Conservation (phyloP, 768 basidiomycete genomes). For the Rubroboletus pulcherrimus region DNA sequence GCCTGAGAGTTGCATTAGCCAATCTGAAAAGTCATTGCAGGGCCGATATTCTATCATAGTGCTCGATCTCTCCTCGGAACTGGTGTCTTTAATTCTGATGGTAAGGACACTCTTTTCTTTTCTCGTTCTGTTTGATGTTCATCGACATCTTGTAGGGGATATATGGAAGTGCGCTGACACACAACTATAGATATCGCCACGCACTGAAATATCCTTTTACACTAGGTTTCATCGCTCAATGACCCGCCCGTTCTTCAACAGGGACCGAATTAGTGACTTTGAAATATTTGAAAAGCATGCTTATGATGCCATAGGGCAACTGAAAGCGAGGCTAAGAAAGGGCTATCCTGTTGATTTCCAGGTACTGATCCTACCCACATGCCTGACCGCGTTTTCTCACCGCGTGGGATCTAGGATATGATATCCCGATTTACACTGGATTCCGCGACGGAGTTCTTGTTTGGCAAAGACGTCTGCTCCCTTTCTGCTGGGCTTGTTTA, state of each 20-base stretch:
- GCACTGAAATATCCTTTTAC: background rate
- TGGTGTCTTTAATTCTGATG: slow-evolving; percentile 57
- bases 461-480: slow-evolving; percentile 44
- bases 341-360: slow-evolving; percentile 59
- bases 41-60: slow-evolving; percentile 10
- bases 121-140: background rate
- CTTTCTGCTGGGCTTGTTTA: slow-evolving; percentile 48
- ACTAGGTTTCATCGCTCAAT: slow-evolving; percentile 55
- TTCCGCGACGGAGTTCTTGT: slow-evolving; percentile 56
- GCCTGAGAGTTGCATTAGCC: slow-evolving; percentile 8
- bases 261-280: slow-evolving; percentile 51
- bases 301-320: slow-evolving; percentile 41
- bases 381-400: background rate
- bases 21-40: slow-evolving; percentile 21
- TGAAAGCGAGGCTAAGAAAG: slow-evolving; percentile 39
- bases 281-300: slow-evolving; percentile 53
- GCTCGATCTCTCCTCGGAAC: slow-evolving; percentile 43
- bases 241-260: slow-evolving; percentile 59
- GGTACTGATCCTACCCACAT: slow-evolving; percentile 25
- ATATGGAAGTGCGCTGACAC: slow-evolving; percentile 50
- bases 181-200: background rate
- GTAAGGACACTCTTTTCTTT: slow-evolving; percentile 23
- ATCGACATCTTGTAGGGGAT: slow-evolving; percentile 35
- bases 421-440: slow-evolving; percentile 57
- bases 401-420: slow-evolving; percentile 38